Conservation (phyloP, 108 stramenopile genomes). For the Conticribra weissflogii region DNA sequence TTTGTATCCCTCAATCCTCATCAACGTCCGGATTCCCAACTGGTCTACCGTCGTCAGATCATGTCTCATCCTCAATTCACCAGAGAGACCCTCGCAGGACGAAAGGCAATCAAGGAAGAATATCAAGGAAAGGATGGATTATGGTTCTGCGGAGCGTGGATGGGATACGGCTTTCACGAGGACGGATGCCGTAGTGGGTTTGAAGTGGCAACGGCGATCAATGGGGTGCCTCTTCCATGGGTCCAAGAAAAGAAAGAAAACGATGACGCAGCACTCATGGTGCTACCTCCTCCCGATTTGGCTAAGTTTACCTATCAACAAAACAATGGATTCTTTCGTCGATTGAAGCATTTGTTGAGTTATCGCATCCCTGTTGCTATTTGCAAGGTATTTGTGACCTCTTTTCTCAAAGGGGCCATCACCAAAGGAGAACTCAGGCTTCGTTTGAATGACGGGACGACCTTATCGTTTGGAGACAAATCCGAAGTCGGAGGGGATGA, state of each 20-base stretch:
- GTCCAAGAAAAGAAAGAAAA: slow-evolving; percentile 2
- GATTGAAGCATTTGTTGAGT: slow-evolving; percentile 51
- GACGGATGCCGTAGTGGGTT: slow-evolving; percentile 92
- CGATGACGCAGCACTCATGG: slow-evolving; percentile 19
- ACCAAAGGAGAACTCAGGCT: slow-evolving; percentile 61
- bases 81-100: slow-evolving; percentile 63
- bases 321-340: slow-evolving; percentile 31
- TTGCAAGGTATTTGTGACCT: slow-evolving; percentile 60
- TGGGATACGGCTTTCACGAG: slow-evolving; percentile 98
- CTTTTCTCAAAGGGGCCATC: slow-evolving; percentile 72
- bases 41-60: slow-evolving; percentile 57
- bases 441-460: slow-evolving; percentile 77
- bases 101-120: slow-evolving; percentile 50
- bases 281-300: slow-evolving; percentile 69
- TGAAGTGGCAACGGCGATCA: slow-evolving; percentile 72
- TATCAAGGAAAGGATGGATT: slow-evolving; percentile 84
- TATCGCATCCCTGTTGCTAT: slow-evolving; percentile 70
- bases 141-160: slow-evolving; percentile 95
- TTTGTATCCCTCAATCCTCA: slow-evolving; percentile 96
- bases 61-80: slow-evolving; percentile 94
- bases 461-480: slow-evolving; percentile 73
- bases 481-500: slow-evolving; percentile 56
- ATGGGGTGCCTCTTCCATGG: slow-evolving; percentile 77
- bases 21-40: slow-evolving; percentile 52
- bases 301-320: slow-evolving; percentile 40